phyloP scores from a whole-genome alignment of 768 basidiomycete genomes.

The Brasilioporus rufonigricans region DNA sequence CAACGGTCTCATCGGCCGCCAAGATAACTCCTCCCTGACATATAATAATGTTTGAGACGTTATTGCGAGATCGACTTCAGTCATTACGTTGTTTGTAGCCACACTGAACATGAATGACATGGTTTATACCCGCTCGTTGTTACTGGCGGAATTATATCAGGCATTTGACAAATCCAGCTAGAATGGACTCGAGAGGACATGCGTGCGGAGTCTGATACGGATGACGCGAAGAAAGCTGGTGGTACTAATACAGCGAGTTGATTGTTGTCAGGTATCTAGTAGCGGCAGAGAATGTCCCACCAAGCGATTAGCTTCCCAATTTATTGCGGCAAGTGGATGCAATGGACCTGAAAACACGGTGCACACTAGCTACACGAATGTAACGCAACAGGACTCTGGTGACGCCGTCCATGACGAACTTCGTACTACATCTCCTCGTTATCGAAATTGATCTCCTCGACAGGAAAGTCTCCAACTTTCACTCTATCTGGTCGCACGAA shows the following conservation, averaged over 20 bases:
- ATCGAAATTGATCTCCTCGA: constrained; percentile 72
- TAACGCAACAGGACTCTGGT: neutral
- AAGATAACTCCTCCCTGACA: neutral
- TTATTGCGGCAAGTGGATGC: neutral
- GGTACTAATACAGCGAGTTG: no score
- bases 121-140: neutral
- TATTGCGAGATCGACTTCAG: neutral
- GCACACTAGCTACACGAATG: neutral
- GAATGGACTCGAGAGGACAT: neutral
- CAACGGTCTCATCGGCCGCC: neutral
- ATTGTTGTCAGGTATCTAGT: neutral
- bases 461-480: constrained; percentile 81
- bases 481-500: constrained; percentile 87
- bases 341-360: neutral
- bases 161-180: neutral
- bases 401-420: neutral
- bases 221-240: no score
- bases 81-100: neutral
- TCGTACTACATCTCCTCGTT: constrained; percentile 68
- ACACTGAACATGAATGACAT: neutral
- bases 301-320: neutral
- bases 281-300: neutral
- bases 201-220: neutral
- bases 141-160: no score
- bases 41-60: neutral